Evolutionary conservation across 2,329 filamentous ascomycete species (phyloP), one percentile per base, ranked within the genome.

Genomic region (Fusarium fracticaudum): DNA sequence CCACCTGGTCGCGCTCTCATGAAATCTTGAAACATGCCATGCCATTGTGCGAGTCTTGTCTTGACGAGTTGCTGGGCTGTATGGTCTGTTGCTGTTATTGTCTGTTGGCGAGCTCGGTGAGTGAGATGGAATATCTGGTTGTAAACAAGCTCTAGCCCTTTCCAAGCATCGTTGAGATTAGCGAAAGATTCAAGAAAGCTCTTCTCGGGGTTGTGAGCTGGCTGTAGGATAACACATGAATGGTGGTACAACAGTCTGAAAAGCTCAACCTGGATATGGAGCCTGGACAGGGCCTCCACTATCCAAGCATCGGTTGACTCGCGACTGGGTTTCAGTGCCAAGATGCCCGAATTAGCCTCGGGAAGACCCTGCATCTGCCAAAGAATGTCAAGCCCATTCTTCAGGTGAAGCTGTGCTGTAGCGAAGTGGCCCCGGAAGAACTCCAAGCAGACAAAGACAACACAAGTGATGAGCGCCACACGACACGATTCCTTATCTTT

Each of bases 231-330:
- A 18, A 74, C 9, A 26, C 64, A 71, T 4, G 67, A 58, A 38
- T 76, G 76, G 10, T 64, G 66, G 14, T 72, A 70, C 10, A 70
- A 70, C 20, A 72, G 58, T 45, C 68, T 67, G 26, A 79, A 75
- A 8, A 80, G 73, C n/a, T 76, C 73, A 18, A 76, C 61, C 63
- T 79, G 78, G 6, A 82, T 61, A 43, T 80, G 77, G 9, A 82
- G 69, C 33, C 79, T 77, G 2, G 78, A 76, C 38, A 88, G 85
- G 5, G 80, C 81, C 64, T 86, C 84, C 7, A 83, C 69, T 22
- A 88, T 84, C 79, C 82, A 85, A 44, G 83, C 79, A 50, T 88
- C 85, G 1, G 81, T 74, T 2, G 78, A 78, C 9, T 82, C 80
- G 8, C 35, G 66, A 5, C 53, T 65, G 17, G 66, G 45, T 26